phyloP scores from a whole-genome alignment of 768 basidiomycete genomes.

The Tephrocybe sp. region DNA sequence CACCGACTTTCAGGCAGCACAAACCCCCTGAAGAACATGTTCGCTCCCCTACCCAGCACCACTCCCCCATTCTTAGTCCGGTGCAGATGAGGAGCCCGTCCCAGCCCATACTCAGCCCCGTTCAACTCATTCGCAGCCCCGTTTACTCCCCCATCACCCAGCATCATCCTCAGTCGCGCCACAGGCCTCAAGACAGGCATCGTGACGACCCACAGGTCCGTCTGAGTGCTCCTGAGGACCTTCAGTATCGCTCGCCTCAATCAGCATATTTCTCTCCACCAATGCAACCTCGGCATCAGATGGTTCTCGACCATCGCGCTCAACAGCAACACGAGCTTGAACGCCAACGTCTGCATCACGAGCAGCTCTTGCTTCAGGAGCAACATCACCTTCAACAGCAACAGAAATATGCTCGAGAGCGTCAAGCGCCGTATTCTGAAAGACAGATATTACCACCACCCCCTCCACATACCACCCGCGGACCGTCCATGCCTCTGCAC shows the following conservation, averaged over 20 bases:
- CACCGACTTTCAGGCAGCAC: constrained; percentile 13
- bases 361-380: constrained; percentile 22
- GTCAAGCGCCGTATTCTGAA: constrained; percentile 16
- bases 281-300: constrained; percentile 11
- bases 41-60: constrained; percentile 15
- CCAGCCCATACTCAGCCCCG: constrained; percentile 13
- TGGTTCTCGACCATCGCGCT: constrained; percentile 19
- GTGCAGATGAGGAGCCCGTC: constrained; percentile 6
- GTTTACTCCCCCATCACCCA: constrained; percentile 12
- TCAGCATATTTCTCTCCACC: constrained; percentile 12
- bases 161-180: constrained; percentile 12
- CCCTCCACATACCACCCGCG: constrained; percentile 8
- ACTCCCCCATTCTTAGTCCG: constrained; percentile 1
- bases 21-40: constrained; percentile 9
- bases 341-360: constrained; percentile 25
- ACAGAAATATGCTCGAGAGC: constrained; percentile 22
- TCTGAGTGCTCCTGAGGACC: constrained; percentile 12
- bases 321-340: constrained; percentile 25
- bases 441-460: constrained; percentile 6
- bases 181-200: constrained; percentile 8
- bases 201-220: constrained; percentile 14
- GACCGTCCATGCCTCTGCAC: constrained; percentile 16
- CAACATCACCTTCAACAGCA: constrained; percentile 24
- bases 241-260: constrained; percentile 11
- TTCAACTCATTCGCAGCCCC: constrained; percentile 12